Conservation (phyloP, 2,329 filamentous ascomycete genomes). For the Colletotrichum horii region DNA sequence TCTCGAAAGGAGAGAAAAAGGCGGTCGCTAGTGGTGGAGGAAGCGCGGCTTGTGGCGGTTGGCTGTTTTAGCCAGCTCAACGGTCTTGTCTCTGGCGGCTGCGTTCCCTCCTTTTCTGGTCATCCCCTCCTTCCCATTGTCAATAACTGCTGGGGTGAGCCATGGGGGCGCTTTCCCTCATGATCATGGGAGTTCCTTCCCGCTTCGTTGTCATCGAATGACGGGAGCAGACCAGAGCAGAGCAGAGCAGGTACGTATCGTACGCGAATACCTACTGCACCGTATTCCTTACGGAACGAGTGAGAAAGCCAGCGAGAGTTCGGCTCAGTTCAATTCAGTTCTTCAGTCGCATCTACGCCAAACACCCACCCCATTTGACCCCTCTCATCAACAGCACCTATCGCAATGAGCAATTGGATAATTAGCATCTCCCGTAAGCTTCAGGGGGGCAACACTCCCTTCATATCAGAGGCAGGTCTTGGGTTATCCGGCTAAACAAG, state of each 20-base stretch:
- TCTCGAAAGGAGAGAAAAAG: background rate
- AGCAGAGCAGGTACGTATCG: background rate
- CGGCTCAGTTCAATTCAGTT: background rate
- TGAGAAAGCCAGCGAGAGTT: background rate
- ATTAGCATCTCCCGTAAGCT: background rate
- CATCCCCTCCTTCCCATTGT: background rate
- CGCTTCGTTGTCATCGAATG: background rate
- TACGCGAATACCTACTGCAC: background rate
- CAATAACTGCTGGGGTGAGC: background rate
- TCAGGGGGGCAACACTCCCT: background rate
- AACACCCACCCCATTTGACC: background rate
- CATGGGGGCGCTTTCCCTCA: background rate
- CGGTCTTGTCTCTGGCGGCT: background rate
- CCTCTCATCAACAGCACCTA: background rate
- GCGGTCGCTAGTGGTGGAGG: background rate
- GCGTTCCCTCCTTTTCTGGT: background rate
- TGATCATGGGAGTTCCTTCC: background rate
- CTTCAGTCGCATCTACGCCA: background rate
- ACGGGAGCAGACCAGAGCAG: background rate
- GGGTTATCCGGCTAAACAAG: background rate
- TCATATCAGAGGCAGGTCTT: background rate
- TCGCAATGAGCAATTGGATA: background rate
- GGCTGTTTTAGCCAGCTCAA: background rate
- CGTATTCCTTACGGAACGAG: background rate
- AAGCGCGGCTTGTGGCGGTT: constrained; percentile 1